These are phyloP conservation scores for Aegilops bicornis DNA, from an alignment of 176 grass and related monocot species.

Conservation along the genomic window DNA sequence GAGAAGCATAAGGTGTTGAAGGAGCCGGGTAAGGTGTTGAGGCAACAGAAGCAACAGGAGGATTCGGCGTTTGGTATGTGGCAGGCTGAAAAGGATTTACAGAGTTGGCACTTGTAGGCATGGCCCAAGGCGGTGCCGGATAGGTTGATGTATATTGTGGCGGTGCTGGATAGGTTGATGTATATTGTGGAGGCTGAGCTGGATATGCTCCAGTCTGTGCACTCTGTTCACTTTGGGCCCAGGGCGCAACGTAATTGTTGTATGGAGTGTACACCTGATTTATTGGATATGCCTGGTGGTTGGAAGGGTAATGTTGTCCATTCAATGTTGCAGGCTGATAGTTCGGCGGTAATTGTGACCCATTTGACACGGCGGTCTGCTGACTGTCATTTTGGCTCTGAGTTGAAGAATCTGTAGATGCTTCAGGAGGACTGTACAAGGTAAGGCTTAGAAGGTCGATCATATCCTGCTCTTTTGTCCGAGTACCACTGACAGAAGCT, in stretches of 20 bases:
- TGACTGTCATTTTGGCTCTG: conserved; percentile 35
- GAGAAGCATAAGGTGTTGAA: conserved; percentile 29
- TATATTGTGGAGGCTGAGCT: conserved; percentile 36
- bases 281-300: conserved; percentile 31
- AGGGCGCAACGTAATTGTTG: conserved; percentile 77
- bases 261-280: conserved; percentile 54
- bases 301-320: conserved; percentile 26
- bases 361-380: conserved; percentile 26
- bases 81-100: conserved; percentile 50
- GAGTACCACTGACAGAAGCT: conserved; percentile 33
- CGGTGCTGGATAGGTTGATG: conserved; percentile 42
- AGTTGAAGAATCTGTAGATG: conserved; percentile 44
- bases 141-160: conserved; percentile 45
- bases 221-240: conserved; percentile 63
- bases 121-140: conserved; percentile 50
- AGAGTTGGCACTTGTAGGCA: conserved; percentile 34
- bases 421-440: conserved; percentile 56
- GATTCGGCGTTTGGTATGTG: conserved; percentile 25
- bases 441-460: conserved; percentile 87
- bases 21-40: conserved; percentile 33
- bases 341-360: neutral
- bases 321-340: conserved; percentile 14
- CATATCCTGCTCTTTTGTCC: conserved; percentile 83
- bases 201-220: conserved; percentile 35
- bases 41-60: conserved; percentile 32